Evolutionary conservation across 2,329 filamentous ascomycete species (phyloP).

Genomic region (Furcasterigmium sp.): DNA sequence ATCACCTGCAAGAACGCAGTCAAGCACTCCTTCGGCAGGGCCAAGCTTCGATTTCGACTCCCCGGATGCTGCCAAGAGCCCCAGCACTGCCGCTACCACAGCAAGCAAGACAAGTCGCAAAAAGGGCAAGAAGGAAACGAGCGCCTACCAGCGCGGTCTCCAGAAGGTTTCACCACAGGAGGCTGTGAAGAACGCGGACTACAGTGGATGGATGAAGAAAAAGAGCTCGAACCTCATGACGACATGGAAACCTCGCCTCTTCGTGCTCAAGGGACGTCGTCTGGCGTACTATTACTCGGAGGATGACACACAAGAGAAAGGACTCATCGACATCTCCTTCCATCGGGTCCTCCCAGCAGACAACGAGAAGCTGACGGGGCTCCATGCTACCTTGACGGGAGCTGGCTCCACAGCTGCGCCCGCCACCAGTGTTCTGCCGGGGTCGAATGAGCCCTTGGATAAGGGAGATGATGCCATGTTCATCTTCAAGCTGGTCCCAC

Average conservation of each 20-base stretch:
- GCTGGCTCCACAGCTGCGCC: conserved; percentile 64
- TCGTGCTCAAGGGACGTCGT: conserved; percentile 85
- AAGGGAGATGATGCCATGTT: conserved; percentile 71
- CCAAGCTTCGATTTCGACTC: conserved; percentile 77
- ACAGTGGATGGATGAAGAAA: conserved; percentile 99
- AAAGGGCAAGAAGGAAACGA: conserved; percentile 91
- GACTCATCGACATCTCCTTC: conserved; percentile 94
- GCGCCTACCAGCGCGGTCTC: conserved; percentile 84
- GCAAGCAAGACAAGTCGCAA: conserved; percentile 47
- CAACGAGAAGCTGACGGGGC: conserved; percentile 80
- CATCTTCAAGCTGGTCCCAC: conserved; percentile 96
- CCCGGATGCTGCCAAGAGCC: conserved; percentile 56
- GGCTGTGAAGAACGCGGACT: conserved; percentile 82
- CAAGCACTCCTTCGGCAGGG: conserved; percentile 59
- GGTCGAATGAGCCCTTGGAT: conserved; percentile 19
- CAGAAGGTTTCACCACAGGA: conserved; percentile 76
- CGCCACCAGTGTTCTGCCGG: neutral
- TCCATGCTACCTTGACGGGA: conserved; percentile 88
- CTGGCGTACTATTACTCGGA: conserved; percentile 96
- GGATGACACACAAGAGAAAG: conserved; percentile 86
- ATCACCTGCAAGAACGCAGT: conserved; percentile 72
- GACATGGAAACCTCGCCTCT: conserved; percentile 96
- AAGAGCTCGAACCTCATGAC: conserved; percentile 94
- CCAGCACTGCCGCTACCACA: conserved; percentile 41
- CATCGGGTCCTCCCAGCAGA: conserved; percentile 95